Percentiles rank a stretch among this genome's conserved stretches.
Evolutionary conservation across 768 basidiomycete genomes (phyloP).

Genomic region (Tremella fuciformis): DNA sequence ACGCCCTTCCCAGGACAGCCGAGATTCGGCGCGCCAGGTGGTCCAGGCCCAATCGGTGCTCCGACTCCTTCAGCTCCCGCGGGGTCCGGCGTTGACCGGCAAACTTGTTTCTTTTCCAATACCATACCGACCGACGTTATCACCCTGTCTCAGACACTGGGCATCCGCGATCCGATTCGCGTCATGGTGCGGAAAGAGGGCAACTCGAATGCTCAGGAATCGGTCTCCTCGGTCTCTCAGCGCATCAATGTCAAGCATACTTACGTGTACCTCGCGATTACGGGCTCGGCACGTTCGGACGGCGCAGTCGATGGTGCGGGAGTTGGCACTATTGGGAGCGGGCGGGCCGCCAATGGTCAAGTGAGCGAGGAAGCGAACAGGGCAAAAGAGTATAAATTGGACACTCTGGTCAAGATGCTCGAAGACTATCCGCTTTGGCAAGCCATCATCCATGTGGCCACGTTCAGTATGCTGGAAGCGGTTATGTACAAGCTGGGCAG

Average conservation of each 20-base stretch:
- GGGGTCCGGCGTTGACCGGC: conserved; percentile 31
- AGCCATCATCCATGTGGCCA: conserved; percentile 50
- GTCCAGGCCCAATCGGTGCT: conserved; percentile 15
- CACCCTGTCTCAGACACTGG: conserved; percentile 87
- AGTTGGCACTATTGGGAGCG: conserved; percentile 85
- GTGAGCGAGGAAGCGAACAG: conserved; percentile 43
- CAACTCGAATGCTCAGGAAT: conserved; percentile 46
- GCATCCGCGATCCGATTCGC: conserved; percentile 90
- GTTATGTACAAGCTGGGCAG: conserved; percentile 73
- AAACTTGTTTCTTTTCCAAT: conserved; percentile 63
- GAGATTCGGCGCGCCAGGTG: conserved; percentile 32
- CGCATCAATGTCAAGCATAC: conserved; percentile 70
- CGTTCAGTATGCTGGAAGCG: conserved; percentile 46
- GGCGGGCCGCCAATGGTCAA: conserved; percentile 56
- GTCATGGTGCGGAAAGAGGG: conserved; percentile 82
- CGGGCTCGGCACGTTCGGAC: conserved; percentile 63
- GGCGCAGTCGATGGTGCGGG: conserved; percentile 54
- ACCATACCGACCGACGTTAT: conserved; percentile 89
- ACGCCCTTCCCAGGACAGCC: conserved; percentile 48
- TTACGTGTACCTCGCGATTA: conserved; percentile 93
- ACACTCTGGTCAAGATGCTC: conserved; percentile 78
- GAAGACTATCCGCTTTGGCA: conserved; percentile 52
- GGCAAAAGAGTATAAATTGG: conserved; percentile 58
- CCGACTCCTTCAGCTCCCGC: conserved; percentile 1
- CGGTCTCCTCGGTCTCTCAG: conserved; percentile 44